Evolutionary conservation across 2,329 filamentous ascomycete species (phyloP), one percentile per base, ranked within the genome.

Genomic region (Colletotrichum sp.): DNA sequence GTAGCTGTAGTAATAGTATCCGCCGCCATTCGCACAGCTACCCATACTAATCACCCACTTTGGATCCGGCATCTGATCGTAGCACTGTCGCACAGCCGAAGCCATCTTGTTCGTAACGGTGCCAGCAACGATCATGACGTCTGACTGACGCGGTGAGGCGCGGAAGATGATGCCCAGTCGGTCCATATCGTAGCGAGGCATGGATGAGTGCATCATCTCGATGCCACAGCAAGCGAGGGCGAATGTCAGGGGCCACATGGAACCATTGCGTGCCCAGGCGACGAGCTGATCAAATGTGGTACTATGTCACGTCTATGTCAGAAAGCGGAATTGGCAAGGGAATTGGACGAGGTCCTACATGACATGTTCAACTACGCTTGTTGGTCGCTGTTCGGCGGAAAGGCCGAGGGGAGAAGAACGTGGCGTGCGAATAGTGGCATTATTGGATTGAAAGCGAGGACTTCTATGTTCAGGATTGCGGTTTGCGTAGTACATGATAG

Each of bases 21-120:
- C 94, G 76, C 94, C 94, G 67, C 94, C 94, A 84, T 96, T 96
- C 76, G 94, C 94, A 84, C 94, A 96, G 81, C 92, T 94, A 15
- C 94, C 94, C 94, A 96, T 96, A 80, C 92, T 94, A 81, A 92
- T 85, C 79, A 96, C 95, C 95, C 95, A 98, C 82, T 94, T 91
- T 18, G 95, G 95, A 36, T 98, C 95, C 32, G 95, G 95, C 95
- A 98, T 98, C 89, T 98, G 96, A 85, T 98, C 96, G 87, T 98
- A 98, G 77, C 97, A 93, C 87, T 97, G 95, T 84, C 96, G 90
- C 82, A 98, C 88, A 36, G 96, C 96, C 3, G 96, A 95, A 1
- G 95, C 95, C 96, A 98, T 98, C 89, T 98, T 98, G 90, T 98
- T 98, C 80, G 95, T 97, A 77, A 98, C 91, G 32, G 96, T 98